Evolutionary conservation across 768 basidiomycete genomes (phyloP).

Genomic region (Mycena galericulata): DNA sequence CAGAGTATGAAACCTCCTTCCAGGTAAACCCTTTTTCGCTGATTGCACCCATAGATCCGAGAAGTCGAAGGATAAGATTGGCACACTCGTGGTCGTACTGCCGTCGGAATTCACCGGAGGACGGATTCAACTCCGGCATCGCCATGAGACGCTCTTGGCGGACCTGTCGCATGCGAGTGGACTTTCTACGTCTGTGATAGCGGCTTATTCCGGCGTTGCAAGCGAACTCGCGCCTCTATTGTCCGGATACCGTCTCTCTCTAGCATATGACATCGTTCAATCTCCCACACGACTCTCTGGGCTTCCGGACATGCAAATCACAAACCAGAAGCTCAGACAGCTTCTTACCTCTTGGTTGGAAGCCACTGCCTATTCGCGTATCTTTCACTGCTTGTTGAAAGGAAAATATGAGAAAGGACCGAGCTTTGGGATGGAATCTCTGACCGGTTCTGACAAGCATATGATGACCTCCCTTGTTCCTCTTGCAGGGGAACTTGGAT

Average conservation of each 20-base stretch:
- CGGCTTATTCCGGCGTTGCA: constrained; percentile 2
- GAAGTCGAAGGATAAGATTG: not conserved
- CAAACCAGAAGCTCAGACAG: not conserved
- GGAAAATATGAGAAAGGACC: not conserved
- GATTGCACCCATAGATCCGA: not conserved
- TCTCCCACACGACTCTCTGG: not conserved
- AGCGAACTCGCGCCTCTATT: not conserved
- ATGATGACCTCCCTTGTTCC: not conserved
- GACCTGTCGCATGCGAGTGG: not conserved
- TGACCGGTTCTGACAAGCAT: not conserved
- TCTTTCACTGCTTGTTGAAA: not conserved
- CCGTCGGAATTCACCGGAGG: not conserved
- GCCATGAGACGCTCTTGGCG: not conserved
- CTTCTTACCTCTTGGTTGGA: not conserved
- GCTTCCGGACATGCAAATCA: not conserved
- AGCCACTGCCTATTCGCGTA: not conserved
- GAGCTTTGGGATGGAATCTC: not conserved
- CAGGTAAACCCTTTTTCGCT: not conserved
- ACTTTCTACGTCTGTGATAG: not conserved
- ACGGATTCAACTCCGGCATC: not conserved
- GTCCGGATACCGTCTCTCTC: constrained; percentile 4
- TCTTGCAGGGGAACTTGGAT: not conserved
- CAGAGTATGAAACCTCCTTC: not conserved
- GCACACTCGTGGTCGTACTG: not conserved
- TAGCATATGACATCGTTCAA: not conserved